A percentile compares a stretch with the other conserved stretches of the same genome.
phyloP scores from a whole-genome alignment of 805 yeast genomes.

The Yarrowia sp. region DNA sequence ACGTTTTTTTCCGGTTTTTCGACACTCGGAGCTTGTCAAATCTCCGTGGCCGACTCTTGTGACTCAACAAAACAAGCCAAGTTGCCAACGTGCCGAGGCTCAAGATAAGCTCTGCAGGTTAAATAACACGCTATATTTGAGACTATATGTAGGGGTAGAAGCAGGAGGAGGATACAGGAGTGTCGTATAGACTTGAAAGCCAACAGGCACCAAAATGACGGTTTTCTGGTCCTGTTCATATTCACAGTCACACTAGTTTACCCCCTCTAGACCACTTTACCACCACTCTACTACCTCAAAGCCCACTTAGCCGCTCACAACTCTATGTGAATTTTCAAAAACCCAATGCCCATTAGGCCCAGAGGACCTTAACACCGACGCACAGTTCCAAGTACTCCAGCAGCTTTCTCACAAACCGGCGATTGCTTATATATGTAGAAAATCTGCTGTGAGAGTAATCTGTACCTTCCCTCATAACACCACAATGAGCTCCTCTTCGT shows the following conservation, averaged over 20 bases:
- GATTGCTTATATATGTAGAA: conserved; percentile 16
- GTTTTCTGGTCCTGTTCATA: too few relatives aligned
- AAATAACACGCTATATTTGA: conserved; percentile 1
- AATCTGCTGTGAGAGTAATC: neutral
- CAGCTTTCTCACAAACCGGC: conserved; percentile 2
- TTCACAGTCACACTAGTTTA: too few relatives aligned
- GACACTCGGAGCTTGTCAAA: neutral
- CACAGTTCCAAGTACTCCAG: conserved; percentile 25
- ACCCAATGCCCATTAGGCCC: conserved; percentile 22
- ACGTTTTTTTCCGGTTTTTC: neutral
- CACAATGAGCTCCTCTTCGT: conserved; percentile 29
- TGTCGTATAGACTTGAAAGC: too few relatives aligned
- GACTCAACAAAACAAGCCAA: conserved; percentile 25
- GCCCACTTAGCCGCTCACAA: neutral
- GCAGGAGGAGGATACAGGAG: too few relatives aligned
- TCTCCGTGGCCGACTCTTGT: conserved; percentile 11
- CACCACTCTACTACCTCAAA: neutral
- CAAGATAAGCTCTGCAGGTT: conserved; percentile 10
- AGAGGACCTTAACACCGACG: conserved; percentile 30
- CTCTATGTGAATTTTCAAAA: neutral
- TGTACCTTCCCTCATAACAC: neutral
- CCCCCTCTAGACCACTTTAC: too few relatives aligned
- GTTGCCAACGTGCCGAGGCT: conserved; percentile 15
- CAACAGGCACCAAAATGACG: too few relatives aligned
- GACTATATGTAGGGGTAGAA: conserved; percentile 3